Conservation (phyloP, 305 asterid genomes). For the Stenogyne calaminthoides region DNA sequence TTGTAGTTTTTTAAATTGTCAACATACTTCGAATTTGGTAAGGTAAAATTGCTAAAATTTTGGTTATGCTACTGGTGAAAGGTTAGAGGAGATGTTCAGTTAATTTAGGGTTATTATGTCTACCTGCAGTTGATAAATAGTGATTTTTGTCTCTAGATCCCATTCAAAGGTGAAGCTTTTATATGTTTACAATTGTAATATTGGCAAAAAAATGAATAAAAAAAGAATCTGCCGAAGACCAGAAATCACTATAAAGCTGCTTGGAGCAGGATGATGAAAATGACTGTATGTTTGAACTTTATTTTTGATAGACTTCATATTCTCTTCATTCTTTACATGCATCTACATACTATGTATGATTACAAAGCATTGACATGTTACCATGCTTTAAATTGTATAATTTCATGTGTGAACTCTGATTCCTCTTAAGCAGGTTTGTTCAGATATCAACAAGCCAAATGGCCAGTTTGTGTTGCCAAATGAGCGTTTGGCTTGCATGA, state of each 20-base stretch:
- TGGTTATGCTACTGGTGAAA: too few species aligned
- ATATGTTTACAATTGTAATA: conserved; percentile 4
- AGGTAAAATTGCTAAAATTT: too few species aligned
- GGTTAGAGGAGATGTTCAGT: too few species aligned
- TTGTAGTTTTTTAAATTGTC: too few species aligned
- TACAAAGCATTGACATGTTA: background rate
- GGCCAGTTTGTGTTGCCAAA: conserved; percentile 91
- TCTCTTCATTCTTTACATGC: conserved; percentile 15
- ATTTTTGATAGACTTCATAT: background rate
- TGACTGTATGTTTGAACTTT: background rate
- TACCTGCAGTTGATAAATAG: too few species aligned
- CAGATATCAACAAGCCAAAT: conserved; percentile 95
- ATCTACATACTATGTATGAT: background rate
- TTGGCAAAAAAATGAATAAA: background rate
- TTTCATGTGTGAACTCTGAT: conserved; percentile 7
- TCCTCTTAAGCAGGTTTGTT: conserved; percentile 68
- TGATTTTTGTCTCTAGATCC: too few species aligned
- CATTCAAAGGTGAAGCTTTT: conserved; percentile 46
- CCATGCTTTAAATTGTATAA: background rate
- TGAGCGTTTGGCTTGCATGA: conserved; percentile 76
- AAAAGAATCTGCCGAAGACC: conserved; percentile 3
- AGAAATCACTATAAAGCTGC: background rate
- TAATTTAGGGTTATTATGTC: too few species aligned
- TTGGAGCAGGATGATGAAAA: conserved; percentile 14
- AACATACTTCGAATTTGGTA: too few species aligned